Evolutionary conservation across 2,329 filamentous ascomycete genomes (phyloP).

Genomic region (Cytospora piceae): DNA sequence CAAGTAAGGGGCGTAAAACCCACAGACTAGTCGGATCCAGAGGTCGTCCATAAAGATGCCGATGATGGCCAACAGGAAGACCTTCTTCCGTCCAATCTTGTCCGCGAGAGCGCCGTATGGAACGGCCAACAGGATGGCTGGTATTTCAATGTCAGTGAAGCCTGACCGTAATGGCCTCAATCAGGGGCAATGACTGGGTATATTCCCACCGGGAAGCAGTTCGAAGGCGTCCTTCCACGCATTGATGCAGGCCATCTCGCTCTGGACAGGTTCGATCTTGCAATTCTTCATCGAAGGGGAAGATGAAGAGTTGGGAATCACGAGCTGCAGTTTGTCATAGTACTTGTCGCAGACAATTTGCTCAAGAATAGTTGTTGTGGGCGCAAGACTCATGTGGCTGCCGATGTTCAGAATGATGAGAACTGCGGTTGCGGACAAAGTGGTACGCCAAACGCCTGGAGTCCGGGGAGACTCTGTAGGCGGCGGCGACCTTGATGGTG

Average conservation of each 20-base stretch:
- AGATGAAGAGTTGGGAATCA: no score
- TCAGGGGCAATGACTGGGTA: no score
- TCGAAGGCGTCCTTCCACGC: constrained; percentile 31
- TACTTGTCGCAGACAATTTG: constrained; percentile 27
- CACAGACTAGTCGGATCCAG: constrained; percentile 32
- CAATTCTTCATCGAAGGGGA: constrained; percentile 5
- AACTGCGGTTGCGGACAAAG: background rate
- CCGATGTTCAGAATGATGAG: constrained; percentile 26
- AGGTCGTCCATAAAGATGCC: constrained; percentile 29
- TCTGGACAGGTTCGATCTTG: constrained; percentile 29
- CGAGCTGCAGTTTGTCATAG: background rate
- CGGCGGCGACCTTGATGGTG: constrained; percentile 6
- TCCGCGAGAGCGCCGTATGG: constrained; percentile 31
- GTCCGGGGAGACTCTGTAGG: background rate
- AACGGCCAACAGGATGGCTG: constrained; percentile 27
- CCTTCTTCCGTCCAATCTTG: constrained; percentile 31
- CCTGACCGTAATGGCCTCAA: no score
- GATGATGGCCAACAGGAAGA: constrained; percentile 30
- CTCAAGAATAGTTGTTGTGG: constrained; percentile 29
- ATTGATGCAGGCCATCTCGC: constrained; percentile 30
- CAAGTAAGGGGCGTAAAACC: background rate
- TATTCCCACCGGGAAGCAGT: constrained; percentile 20
- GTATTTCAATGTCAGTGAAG: no score
- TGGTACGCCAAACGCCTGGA: no score
- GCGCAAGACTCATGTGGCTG: constrained; percentile 17